A percentile compares a stretch with the other conserved stretches of the same genome.
Evolutionary conservation across 2,329 filamentous ascomycete genomes (phyloP).

Genomic region (Colletotrichum sp.): DNA sequence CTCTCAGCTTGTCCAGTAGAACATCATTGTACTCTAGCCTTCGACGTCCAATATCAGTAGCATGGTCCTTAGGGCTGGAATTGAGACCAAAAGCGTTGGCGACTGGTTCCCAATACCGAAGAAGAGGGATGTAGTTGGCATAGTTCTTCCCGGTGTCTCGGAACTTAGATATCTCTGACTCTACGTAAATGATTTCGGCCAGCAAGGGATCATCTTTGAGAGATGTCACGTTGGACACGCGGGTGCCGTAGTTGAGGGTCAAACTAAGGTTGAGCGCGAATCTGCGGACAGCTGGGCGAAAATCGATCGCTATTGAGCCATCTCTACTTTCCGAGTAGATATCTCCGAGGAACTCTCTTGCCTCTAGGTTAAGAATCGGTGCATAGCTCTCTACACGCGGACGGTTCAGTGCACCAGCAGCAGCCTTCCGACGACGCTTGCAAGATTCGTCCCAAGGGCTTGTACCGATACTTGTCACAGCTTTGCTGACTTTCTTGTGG

Average conservation of each 20-base stretch:
- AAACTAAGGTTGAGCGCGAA: constrained; percentile 68
- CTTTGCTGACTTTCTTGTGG: constrained; percentile 57
- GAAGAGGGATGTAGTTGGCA: background rate
- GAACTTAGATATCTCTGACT: constrained; percentile 23
- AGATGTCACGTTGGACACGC: constrained; percentile 27
- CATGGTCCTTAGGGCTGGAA: background rate
- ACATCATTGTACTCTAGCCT: background rate
- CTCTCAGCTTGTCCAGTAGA: background rate
- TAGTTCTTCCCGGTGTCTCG: background rate
- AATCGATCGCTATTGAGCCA: constrained; percentile 62
- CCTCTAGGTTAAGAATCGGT: constrained; percentile 58
- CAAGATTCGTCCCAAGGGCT: constrained; percentile 73
- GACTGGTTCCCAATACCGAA: constrained; percentile 3
- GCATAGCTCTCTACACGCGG: constrained; percentile 70
- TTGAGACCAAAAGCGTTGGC: background rate
- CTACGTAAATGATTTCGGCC: constrained; percentile 24
- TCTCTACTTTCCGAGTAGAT: constrained; percentile 58
- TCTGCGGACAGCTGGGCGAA: constrained; percentile 65
- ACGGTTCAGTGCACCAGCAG: constrained; percentile 68
- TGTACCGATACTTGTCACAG: constrained; percentile 59
- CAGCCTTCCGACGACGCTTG: constrained; percentile 68
- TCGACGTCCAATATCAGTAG: background rate
- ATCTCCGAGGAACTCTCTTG: constrained; percentile 61
- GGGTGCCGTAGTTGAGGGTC: constrained; percentile 69
- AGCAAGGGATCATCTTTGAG: constrained; percentile 9